A percentile compares a stretch with the other conserved stretches of the same genome.
Conservation (phyloP, 768 basidiomycete genomes). For the Serendipita sp. region DNA sequence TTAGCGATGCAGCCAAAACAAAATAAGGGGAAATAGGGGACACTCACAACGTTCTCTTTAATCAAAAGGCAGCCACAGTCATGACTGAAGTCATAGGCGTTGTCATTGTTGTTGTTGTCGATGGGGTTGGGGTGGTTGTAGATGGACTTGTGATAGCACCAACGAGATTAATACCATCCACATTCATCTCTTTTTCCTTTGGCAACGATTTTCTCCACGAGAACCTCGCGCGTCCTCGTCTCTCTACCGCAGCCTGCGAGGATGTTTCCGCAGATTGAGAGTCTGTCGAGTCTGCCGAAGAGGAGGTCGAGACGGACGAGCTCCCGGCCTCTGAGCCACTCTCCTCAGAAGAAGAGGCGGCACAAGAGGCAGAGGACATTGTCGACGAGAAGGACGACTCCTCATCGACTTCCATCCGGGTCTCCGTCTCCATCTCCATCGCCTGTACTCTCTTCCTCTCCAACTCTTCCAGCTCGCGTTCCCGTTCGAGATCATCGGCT, state of each 20-base stretch:
- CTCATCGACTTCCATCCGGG: background rate
- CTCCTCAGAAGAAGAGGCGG: background rate
- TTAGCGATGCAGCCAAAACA: too few relatives aligned
- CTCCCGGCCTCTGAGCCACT: too few relatives aligned
- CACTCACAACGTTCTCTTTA: too few relatives aligned
- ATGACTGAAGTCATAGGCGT: too few relatives aligned
- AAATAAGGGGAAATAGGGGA: too few relatives aligned
- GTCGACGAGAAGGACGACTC: background rate
- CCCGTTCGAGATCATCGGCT: background rate
- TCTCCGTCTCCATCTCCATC: background rate
- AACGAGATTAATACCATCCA: too few relatives aligned
- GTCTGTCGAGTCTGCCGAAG: background rate
- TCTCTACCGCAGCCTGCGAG: background rate
- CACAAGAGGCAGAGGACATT: background rate
- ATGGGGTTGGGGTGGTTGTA: too few relatives aligned
- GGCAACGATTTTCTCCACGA: slow-evolving; percentile 3
- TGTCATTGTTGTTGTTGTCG: too few relatives aligned
- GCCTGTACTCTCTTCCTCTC: background rate
- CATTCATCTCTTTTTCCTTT: background rate
- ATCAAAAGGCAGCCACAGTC: too few relatives aligned
- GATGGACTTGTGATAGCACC: too few relatives aligned
- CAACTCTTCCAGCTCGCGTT: background rate
- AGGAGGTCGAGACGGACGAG: background rate
- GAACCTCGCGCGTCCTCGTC: slow-evolving; percentile 2
- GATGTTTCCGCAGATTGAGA: background rate